Conservation (phyloP, 106 monocot genomes). For the Dioscorea alata region DNA sequence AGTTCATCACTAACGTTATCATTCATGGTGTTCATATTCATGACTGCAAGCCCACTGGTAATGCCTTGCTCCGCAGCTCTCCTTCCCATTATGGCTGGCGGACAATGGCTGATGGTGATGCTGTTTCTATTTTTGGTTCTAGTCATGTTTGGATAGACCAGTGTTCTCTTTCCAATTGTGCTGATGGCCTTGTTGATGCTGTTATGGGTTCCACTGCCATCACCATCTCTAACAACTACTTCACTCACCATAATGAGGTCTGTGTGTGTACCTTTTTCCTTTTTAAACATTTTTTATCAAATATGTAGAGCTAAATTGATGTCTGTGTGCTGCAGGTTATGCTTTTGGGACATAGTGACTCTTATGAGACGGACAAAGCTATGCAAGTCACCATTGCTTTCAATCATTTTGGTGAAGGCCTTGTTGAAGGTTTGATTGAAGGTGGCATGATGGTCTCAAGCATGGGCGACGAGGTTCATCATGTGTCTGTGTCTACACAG, state of each 20-base stretch:
- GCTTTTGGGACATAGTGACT: constrained; percentile 43
- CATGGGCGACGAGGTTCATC: no score
- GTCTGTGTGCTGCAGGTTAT: constrained; percentile 42
- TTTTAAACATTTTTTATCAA: no score
- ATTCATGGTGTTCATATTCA: constrained; percentile 36
- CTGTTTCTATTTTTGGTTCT: constrained; percentile 29
- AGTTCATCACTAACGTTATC: constrained; percentile 34
- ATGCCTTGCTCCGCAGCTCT: constrained; percentile 41
- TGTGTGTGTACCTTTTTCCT: no score
- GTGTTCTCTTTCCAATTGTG: constrained; percentile 43
- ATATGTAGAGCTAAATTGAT: no score
- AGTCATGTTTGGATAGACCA: constrained; percentile 51
- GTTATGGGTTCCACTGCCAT: constrained; percentile 41
- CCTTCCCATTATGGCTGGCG: constrained; percentile 45
- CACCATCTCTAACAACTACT: constrained; percentile 42
- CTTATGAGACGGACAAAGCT: constrained; percentile 32
- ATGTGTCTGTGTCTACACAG: no score
- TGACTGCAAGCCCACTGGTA: constrained; percentile 44
- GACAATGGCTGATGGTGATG: constrained; percentile 44
- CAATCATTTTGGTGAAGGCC: constrained; percentile 52
- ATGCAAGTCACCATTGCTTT: constrained; percentile 56
- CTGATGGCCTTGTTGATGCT: constrained; percentile 45
- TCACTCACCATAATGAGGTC: constrained; percentile 48
- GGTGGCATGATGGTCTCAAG: no score
- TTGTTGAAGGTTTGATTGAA: no score